A percentile compares a stretch with the other conserved stretches of the same genome.
phyloP scores from a whole-genome alignment of 2,329 filamentous ascomycete species.

The Drechslerella dactyloides region DNA sequence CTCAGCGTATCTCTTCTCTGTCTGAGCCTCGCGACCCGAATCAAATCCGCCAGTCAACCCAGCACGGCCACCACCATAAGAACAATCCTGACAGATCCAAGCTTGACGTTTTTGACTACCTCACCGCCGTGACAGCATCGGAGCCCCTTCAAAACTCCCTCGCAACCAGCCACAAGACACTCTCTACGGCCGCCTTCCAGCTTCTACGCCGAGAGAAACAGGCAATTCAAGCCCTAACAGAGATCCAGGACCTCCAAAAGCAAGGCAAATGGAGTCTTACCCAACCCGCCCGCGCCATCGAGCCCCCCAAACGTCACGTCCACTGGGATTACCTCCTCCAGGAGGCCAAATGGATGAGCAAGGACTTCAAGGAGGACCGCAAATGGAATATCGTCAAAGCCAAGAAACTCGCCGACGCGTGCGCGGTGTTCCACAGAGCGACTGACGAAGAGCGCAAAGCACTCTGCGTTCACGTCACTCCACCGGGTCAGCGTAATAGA shows the following conservation, averaged over 20 bases:
- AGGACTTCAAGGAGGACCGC: conserved; percentile 89
- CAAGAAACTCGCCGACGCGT: conserved; percentile 78
- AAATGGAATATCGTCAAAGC: conserved; percentile 90
- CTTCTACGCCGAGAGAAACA: conserved; percentile 84
- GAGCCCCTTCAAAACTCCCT: conserved; percentile 71
- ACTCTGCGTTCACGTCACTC: conserved; percentile 67
- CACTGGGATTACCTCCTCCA: conserved; percentile 87
- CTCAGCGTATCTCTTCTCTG: conserved; percentile 36
- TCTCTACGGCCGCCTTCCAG: conserved; percentile 83
- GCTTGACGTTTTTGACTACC: conserved; percentile 63
- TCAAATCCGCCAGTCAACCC: conserved; percentile 26
- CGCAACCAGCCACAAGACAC: conserved; percentile 82
- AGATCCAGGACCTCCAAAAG: conserved; percentile 89
- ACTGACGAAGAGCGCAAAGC: conserved; percentile 68
- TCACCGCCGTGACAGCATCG: conserved; percentile 70
- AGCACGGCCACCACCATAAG: conserved; percentile 32
- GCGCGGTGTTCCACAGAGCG: conserved; percentile 78
- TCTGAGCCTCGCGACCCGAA: conserved; percentile 27
- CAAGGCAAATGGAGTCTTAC: conserved; percentile 90
- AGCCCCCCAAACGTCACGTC: conserved; percentile 76
- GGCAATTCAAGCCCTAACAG: conserved; percentile 81
- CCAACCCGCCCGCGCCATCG: conserved; percentile 81
- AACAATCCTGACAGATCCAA: conserved; percentile 60
- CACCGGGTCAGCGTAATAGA: conserved; percentile 50
- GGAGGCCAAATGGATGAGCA: conserved; percentile 98